These are phyloP conservation scores for Globisporangium megalacanthum DNA, from an alignment of 352 stramenopile species.

Conservation along the genomic window DNA sequence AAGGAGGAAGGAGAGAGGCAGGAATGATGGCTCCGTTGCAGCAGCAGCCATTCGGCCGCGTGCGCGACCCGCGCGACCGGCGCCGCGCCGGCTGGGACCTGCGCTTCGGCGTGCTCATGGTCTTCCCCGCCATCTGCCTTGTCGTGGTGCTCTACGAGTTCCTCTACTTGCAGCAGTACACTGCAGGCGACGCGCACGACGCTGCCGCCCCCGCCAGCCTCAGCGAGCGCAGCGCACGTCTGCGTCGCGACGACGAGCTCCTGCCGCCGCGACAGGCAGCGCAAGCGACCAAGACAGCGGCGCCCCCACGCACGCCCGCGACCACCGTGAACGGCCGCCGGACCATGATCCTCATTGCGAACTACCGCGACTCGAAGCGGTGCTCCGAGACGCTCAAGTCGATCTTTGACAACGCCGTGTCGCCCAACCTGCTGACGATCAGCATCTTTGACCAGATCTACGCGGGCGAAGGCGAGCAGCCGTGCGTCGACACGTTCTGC, in stretches of 20 bases:
- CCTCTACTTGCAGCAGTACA: slow-evolving; percentile 71
- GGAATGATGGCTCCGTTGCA: neutral
- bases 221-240: slow-evolving; percentile 21
- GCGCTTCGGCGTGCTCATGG: slow-evolving; percentile 55
- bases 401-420: slow-evolving; percentile 63
- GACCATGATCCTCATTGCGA: slow-evolving; percentile 76
- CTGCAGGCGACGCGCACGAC: slow-evolving; percentile 26
- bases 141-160: slow-evolving; percentile 78
- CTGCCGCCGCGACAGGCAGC: neutral
- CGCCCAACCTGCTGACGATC: slow-evolving; percentile 15
- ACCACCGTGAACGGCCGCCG: slow-evolving; percentile 52
- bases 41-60: slow-evolving; percentile 44
- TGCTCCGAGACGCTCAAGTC: slow-evolving; percentile 76
- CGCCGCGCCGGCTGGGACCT: slow-evolving; percentile 37
- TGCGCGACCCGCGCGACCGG: slow-evolving; percentile 33
- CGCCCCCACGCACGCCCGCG: slow-evolving; percentile 16
- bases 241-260: slow-evolving; percentile 23
- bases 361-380: slow-evolving; percentile 76
- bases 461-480: slow-evolving; percentile 49
- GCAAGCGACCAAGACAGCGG: neutral
- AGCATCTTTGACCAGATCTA: slow-evolving; percentile 37
- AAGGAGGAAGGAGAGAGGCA: neutral
- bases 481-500: slow-evolving; percentile 63
- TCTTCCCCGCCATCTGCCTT: slow-evolving; percentile 64
- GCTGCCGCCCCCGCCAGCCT: slow-evolving; percentile 1